Conservation (phyloP, 1,139 yeast species). For the Blastobotrys capitulatus region DNA sequence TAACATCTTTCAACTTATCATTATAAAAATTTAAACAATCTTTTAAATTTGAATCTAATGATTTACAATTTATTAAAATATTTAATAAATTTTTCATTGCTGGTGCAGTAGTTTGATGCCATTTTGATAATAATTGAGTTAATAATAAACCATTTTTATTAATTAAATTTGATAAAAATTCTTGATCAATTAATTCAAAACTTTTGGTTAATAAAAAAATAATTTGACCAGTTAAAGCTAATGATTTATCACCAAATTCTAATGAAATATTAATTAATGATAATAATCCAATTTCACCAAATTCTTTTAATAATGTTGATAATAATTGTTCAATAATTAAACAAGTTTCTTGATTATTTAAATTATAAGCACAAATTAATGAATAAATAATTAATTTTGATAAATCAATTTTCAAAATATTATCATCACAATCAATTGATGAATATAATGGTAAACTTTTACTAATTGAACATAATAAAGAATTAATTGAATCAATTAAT, state of each 20-base stretch:
- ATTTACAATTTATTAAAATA: not conserved
- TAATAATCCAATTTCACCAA: not conserved
- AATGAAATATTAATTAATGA: not conserved
- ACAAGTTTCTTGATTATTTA: not conserved
- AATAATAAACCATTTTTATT: not conserved
- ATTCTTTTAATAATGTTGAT: not conserved
- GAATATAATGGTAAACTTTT: not conserved
- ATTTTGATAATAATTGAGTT: not conserved
- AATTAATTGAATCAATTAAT: not conserved
- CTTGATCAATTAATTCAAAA: not conserved
- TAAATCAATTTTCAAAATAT: not conserved
- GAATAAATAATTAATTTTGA: not conserved
- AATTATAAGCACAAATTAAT: not conserved
- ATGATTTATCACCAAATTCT: not conserved
- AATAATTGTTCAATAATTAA: not conserved
- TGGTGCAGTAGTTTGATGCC: conserved; percentile 7
- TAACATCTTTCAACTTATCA: not conserved
- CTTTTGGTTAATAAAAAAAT: not conserved
- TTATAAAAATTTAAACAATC: not conserved
- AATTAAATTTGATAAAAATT: not conserved
- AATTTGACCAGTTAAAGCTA: conserved; percentile 5
- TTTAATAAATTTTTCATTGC: not conserved
- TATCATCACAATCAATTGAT: not conserved
- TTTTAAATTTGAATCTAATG: not conserved
- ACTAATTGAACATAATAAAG: not conserved